phyloP scores from a whole-genome alignment of 2,329 filamentous ascomycete genomes.

The Helminthosporium solani region DNA sequence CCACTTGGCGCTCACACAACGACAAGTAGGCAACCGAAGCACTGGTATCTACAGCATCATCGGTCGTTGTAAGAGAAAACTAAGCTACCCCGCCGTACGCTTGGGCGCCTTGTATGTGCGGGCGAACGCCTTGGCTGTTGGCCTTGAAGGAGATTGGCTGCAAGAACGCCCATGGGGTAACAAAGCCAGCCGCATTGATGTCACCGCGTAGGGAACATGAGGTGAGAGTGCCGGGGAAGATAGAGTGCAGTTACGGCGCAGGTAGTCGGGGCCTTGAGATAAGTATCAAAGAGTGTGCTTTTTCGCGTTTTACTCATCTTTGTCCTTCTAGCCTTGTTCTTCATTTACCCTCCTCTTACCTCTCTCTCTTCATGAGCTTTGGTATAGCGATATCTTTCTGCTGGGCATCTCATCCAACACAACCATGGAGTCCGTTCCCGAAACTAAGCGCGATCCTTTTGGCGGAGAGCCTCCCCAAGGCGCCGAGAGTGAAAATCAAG shows the following conservation, averaged over 20 bases:
- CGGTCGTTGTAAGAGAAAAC: background rate
- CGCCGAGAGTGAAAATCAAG: conserved; percentile 16
- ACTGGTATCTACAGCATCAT: too few relatives aligned
- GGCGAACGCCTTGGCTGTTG: conserved; percentile 4
- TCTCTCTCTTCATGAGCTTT: background rate
- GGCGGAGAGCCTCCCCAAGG: conserved; percentile 15
- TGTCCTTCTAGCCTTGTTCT: background rate
- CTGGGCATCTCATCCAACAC: too few relatives aligned
- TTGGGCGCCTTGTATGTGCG: conserved; percentile 2
- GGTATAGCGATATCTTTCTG: background rate
- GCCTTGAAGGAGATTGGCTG: conserved; percentile 2
- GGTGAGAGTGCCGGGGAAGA: background rate
- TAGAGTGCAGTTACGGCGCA: background rate
- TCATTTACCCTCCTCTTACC: background rate
- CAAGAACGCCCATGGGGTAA: background rate
- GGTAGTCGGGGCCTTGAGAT: background rate
- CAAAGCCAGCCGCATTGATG: conserved; percentile 3
- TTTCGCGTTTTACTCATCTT: background rate
- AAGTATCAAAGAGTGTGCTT: background rate
- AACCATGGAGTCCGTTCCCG: conserved; percentile 20
- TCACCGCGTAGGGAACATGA: background rate
- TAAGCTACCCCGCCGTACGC: conserved; percentile 1
- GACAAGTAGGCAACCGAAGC: background rate
- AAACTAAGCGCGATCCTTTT: conserved; percentile 25
- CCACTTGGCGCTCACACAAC: conserved; percentile 1